Evolutionary conservation across 2,329 filamentous ascomycete genomes (phyloP), one percentile per base, ranked within the genome.

Genomic region (Colletotrichum phormii): DNA sequence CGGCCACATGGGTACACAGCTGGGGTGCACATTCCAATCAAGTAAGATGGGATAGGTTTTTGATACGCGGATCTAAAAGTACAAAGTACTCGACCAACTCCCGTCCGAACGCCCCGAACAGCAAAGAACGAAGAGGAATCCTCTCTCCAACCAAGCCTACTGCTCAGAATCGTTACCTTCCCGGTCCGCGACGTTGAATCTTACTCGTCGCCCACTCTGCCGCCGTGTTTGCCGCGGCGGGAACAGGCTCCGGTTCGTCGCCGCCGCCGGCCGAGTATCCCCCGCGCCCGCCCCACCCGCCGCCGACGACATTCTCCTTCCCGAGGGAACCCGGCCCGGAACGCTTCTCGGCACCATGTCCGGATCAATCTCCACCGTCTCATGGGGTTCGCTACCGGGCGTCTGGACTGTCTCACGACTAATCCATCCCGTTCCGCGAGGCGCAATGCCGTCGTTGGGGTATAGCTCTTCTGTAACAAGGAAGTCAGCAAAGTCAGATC

Each of bases 341-440:
- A 73, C 46, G 67, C 71, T 73, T 26, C 49, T 64, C 60, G 71
- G 66, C 5, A 73, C 54, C 5, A 60, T 12, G 1, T 24, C 66
- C 54, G 71, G 63, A 7, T 29, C 31, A 5, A 71, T 49, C 29
- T 65, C 71, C 1, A 60, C 35, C 22, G 60, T 6, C 35, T 15
- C 51, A 31, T 49, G 29, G 12, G 15, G 9, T 18, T 49, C 35
- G 13, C 42, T 37, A 3, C 53, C 24, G 11, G 67, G 24, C 11
- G 37, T 49, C 31, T 64, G 29, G n/a, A 29, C 18, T 15, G 29
- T 24, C 26, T 53, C 53, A 9, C 29, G 49, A 49, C 62, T 53
- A n/a, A 58, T 13, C 49, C 60, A 35, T 15, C 57, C 11, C 13
- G 35, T 58, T 5, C 26, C 26, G 46, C 35, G 66, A n/a, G 66